A percentile compares a stretch with the other conserved stretches of the same genome.
Evolutionary conservation across 768 basidiomycete genomes (phyloP).

Genomic region (Tremella yokohamensis): DNA sequence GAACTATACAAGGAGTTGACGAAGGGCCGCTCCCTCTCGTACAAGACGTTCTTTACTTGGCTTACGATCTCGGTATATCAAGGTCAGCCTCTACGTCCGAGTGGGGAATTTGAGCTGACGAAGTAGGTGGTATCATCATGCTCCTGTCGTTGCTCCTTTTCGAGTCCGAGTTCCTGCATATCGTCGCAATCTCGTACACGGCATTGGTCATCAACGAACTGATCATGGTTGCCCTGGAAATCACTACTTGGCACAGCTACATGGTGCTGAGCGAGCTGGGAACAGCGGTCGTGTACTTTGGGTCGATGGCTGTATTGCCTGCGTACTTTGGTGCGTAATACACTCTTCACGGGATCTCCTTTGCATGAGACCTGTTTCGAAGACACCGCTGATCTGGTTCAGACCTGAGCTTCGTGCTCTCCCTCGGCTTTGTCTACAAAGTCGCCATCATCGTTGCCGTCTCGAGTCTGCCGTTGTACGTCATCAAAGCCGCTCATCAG

Average conservation of each 20-base stretch:
- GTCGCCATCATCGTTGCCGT: constrained; percentile 91
- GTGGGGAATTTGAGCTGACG: not conserved
- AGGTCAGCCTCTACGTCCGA: constrained; percentile 56
- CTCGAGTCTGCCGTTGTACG: constrained; percentile 84
- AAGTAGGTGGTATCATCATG: constrained; percentile 91
- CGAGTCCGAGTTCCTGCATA: constrained; percentile 95
- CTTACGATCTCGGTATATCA: constrained; percentile 96
- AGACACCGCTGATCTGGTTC: constrained; percentile 10
- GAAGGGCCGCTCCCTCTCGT: constrained; percentile 91
- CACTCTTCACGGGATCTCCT: too few species aligned
- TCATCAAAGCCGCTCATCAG: constrained; percentile 81
- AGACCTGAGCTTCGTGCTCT: constrained; percentile 92
- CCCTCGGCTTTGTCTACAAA: constrained; percentile 85
- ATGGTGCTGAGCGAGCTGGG: constrained; percentile 90
- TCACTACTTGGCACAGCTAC: constrained; percentile 96
- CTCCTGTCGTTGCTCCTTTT: constrained; percentile 93
- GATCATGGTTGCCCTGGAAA: constrained; percentile 97
- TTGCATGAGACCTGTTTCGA: not conserved
- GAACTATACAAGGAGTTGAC: constrained; percentile 97
- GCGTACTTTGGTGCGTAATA: constrained; percentile 83
- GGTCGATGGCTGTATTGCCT: constrained; percentile 88
- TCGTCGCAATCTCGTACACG: constrained; percentile 97
- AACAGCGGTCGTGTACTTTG: constrained; percentile 79
- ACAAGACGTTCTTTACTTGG: constrained; percentile 99
- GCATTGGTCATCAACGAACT: constrained; percentile 93